These are phyloP conservation scores for Nothophaeocryptopus gaeumannii DNA, from an alignment of 2,329 filamentous ascomycete genomes.

Conservation along the genomic window DNA sequence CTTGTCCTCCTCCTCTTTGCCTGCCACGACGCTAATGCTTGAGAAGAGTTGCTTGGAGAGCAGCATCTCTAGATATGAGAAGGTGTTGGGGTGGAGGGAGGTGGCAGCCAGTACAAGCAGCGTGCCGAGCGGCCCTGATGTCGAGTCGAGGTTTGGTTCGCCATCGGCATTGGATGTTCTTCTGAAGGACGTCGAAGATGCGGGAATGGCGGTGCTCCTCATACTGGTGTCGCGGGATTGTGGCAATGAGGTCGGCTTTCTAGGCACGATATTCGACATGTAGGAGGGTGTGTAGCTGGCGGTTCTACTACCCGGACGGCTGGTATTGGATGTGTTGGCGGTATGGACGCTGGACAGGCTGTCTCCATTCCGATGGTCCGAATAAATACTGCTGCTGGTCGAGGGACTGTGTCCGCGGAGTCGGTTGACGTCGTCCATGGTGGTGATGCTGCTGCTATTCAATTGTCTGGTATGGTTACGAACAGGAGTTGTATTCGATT, in stretches of 20 bases:
- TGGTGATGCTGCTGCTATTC: too few species aligned
- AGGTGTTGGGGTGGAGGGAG: slow-evolving; percentile 7
- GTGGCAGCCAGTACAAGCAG: slow-evolving; percentile 18
- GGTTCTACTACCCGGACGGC: slow-evolving; percentile 2
- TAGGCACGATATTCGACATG: slow-evolving; percentile 9
- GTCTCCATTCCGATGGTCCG: slow-evolving; percentile 7
- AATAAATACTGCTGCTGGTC: slow-evolving; percentile 4
- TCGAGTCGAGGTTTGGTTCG: background rate
- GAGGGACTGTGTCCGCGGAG: too few species aligned
- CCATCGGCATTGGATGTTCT: slow-evolving; percentile 1
- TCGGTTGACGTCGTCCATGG: too few species aligned
- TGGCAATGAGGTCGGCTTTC: slow-evolving; percentile 3
- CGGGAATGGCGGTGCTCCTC: slow-evolving; percentile 2
- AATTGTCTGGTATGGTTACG: too few species aligned
- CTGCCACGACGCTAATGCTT: slow-evolving; percentile 14
- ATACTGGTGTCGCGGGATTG: slow-evolving; percentile 3
- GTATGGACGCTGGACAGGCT: background rate
- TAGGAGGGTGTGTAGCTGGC: slow-evolving; percentile 14
- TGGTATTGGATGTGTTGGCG: slow-evolving; percentile 2
- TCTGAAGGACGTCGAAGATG: background rate
- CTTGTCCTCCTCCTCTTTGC: slow-evolving; percentile 17
- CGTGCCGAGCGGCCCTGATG: slow-evolving; percentile 10
- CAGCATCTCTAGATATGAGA: slow-evolving; percentile 23
- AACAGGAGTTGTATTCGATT: too few species aligned
- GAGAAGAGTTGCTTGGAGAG: slow-evolving; percentile 19